phyloP scores from a whole-genome alignment of 495 filamentous ascomycete species.

The Penicillium parvum region DNA sequence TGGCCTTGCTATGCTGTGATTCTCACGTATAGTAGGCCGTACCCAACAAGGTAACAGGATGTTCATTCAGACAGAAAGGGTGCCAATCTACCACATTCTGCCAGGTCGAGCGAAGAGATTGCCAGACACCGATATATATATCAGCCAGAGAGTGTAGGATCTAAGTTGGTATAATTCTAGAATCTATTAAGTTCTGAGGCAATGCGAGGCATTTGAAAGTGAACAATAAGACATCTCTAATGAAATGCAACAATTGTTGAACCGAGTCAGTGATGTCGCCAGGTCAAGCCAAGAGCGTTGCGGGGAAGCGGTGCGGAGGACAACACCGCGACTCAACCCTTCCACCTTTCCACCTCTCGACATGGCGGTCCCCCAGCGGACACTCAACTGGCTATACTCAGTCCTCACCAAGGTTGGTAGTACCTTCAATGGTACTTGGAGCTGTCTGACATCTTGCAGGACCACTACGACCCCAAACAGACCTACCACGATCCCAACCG shows the following conservation, averaged over 20 bases:
- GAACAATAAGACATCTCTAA: constrained; percentile 47
- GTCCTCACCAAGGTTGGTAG: constrained; percentile 70
- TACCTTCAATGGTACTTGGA: background rate
- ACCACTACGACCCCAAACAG: constrained; percentile 85
- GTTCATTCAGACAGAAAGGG: too few species aligned
- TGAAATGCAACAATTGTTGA: constrained; percentile 39
- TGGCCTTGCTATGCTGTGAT: too few species aligned
- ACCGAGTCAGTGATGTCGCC: background rate
- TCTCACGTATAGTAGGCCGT: too few species aligned
- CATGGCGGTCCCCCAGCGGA: constrained; percentile 81
- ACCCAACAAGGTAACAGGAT: too few species aligned
- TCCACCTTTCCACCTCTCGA: constrained; percentile 15
- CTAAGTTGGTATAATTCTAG: too few species aligned
- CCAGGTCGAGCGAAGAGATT: too few species aligned
- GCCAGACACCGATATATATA: too few species aligned
- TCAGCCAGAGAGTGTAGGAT: background rate
- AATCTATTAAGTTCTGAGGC: constrained; percentile 46
- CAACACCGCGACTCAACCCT: constrained; percentile 8
- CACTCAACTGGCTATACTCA: constrained; percentile 92
- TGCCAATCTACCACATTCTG: too few species aligned
- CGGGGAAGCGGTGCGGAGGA: constrained; percentile 25
- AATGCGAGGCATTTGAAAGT: constrained; percentile 49
- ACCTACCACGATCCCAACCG: constrained; percentile 90
- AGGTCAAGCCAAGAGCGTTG: constrained; percentile 15
- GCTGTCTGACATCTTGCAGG: constrained; percentile 45